These are phyloP conservation scores for Trichosporon faecale DNA, from an alignment of 1,284 basidiomycete genomes.

Conservation along the genomic window DNA sequence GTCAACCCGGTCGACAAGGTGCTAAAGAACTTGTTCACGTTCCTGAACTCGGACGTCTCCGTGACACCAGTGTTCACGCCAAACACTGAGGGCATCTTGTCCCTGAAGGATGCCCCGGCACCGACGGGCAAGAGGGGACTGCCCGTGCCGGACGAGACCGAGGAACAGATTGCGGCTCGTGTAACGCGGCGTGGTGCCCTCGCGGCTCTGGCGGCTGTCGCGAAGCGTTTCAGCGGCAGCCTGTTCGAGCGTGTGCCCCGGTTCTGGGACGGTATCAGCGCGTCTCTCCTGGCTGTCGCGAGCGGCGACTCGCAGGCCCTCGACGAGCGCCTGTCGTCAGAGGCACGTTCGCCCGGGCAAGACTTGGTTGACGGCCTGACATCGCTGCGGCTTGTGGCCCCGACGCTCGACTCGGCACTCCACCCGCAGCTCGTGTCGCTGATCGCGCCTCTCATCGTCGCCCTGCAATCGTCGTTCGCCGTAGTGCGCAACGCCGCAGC, in stretches of 20 bases:
- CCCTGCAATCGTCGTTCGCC: constrained; percentile 77
- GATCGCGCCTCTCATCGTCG: constrained; percentile 71
- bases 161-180: constrained; percentile 57
- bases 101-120: constrained; percentile 58
- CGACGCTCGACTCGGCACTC: constrained; percentile 69
- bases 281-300: constrained; percentile 56
- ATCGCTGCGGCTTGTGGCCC: constrained; percentile 76
- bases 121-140: constrained; percentile 50
- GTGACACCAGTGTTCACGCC: constrained; percentile 81
- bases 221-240: constrained; percentile 68
- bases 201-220: constrained; percentile 75
- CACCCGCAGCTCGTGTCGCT: constrained; percentile 67
- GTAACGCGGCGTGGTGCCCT: constrained; percentile 74
- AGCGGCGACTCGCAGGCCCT: neutral
- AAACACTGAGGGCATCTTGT: constrained; percentile 72
- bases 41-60: constrained; percentile 87
- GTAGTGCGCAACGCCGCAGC: constrained; percentile 87
- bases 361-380: constrained; percentile 91
- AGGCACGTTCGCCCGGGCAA: constrained; percentile 63
- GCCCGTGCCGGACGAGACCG: constrained; percentile 42
- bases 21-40: constrained; percentile 94
- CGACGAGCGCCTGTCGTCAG: constrained; percentile 24
- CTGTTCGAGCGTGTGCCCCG: constrained; percentile 77
- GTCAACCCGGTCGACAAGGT: constrained; percentile 81
- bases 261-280: constrained; percentile 90